A percentile compares a stretch with the other conserved stretches of the same genome.
Conservation (phyloP, 306 rosid species). For the Rosa multiflora region DNA sequence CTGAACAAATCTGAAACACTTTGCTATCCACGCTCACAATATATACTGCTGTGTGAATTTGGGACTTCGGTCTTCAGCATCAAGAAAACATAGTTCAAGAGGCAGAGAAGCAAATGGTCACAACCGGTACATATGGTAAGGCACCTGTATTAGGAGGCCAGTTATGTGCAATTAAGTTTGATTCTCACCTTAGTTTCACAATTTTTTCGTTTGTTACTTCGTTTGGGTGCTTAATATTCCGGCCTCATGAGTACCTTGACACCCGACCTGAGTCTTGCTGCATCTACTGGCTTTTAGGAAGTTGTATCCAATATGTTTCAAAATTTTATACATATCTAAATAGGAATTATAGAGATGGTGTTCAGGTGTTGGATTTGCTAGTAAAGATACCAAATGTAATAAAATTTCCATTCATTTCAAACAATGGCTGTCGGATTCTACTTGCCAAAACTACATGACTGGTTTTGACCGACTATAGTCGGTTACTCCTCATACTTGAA, state of each 20-base stretch:
- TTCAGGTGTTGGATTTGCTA: constrained; percentile 16
- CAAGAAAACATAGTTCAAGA: constrained; percentile 28
- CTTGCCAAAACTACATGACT: neutral
- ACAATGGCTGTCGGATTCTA: neutral
- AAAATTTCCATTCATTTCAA: constrained; percentile 14
- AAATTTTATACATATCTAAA: constrained; percentile 45
- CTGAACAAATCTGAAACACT: constrained; percentile 53
- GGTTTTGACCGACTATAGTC: neutral
- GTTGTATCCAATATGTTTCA: constrained; percentile 44
- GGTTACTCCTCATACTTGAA: too few relatives aligned
- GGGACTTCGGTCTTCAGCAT: constrained; percentile 34
- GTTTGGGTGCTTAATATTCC: constrained; percentile 38
- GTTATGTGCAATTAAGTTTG: constrained; percentile 39
- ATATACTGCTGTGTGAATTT: constrained; percentile 40
- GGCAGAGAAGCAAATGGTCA: constrained; percentile 35
- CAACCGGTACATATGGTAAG: constrained; percentile 23
- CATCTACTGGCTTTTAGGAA: constrained; percentile 40
- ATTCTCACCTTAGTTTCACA: constrained; percentile 36
- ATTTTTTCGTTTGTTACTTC: constrained; percentile 22
- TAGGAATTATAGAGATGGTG: constrained; percentile 43
- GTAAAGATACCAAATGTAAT: constrained; percentile 20
- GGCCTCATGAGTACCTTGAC: constrained; percentile 27
- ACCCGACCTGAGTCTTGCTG: constrained; percentile 25
- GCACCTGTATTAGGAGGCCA: constrained; percentile 30
- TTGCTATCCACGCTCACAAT: constrained; percentile 21